phyloP scores from a whole-genome alignment of 495 filamentous ascomycete genomes.

The Daldinia decipiens region DNA sequence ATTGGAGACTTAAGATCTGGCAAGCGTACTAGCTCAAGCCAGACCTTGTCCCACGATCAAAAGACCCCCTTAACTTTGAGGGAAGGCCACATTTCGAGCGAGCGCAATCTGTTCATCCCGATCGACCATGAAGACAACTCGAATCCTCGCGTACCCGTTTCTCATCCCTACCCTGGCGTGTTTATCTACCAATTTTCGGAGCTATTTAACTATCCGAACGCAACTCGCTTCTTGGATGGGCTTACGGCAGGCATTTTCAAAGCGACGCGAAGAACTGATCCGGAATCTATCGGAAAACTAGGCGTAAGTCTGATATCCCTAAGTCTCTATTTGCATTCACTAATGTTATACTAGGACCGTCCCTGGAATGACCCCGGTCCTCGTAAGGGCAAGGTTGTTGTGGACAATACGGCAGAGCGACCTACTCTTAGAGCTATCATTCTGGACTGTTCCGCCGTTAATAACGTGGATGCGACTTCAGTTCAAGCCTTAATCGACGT shows the following conservation, averaged over 20 bases:
- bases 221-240: conserved; percentile 58
- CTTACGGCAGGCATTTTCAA: conserved; percentile 57
- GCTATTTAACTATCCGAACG: conserved; percentile 64
- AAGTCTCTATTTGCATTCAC: conserved; percentile 11
- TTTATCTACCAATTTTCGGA: conserved; percentile 64
- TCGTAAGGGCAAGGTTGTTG: conserved; percentile 60
- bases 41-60: conserved; percentile 22
- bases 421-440: conserved; percentile 61
- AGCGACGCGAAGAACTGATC: conserved; percentile 53
- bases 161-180: conserved; percentile 58
- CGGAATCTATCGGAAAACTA: conserved; percentile 50
- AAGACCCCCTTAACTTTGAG: conserved; percentile 4
- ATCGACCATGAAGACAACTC: conserved; percentile 55
- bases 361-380: conserved; percentile 92
- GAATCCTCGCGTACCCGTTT: conserved; percentile 54
- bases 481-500: conserved; percentile 61
- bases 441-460: conserved; percentile 61
- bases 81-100: conserved; percentile 24
- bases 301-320: conserved; percentile 49
- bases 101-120: conserved; percentile 56
- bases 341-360: conserved; percentile 46
- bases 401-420: conserved; percentile 47
- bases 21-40: conserved; percentile 34
- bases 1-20: conserved; percentile 52
- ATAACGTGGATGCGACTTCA: conserved; percentile 60